Conservation (phyloP, 2,329 filamentous ascomycete species). For the Fusarium sublunatum region DNA sequence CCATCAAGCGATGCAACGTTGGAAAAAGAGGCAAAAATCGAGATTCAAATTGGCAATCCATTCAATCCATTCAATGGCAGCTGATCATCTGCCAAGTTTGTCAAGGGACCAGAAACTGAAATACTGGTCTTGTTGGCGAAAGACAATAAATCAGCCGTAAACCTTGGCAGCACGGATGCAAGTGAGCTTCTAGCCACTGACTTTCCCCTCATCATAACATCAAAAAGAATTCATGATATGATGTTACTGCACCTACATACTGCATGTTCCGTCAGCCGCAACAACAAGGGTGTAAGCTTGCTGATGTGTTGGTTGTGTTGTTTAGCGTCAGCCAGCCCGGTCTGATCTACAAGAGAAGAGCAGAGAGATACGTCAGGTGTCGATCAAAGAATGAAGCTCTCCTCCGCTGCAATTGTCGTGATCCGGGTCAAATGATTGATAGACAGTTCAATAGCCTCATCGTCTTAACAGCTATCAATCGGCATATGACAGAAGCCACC, state of each 20-base stretch:
- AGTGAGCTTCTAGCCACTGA: slow-evolving; percentile 24
- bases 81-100: slow-evolving; percentile 20
- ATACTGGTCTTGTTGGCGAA: slow-evolving; percentile 29
- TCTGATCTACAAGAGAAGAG: neutral
- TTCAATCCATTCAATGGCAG: slow-evolving; percentile 10
- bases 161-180: slow-evolving; percentile 28
- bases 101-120: slow-evolving; percentile 13
- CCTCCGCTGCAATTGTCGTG: slow-evolving; percentile 1
- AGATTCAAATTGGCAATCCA: slow-evolving; percentile 10
- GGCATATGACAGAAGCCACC: neutral
- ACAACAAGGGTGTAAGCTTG: slow-evolving; percentile 1
- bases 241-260: slow-evolving; percentile 1
- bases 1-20: slow-evolving; percentile 2
- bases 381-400: neutral
- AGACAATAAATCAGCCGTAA: slow-evolving; percentile 17
- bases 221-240: neutral
- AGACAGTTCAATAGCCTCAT: slow-evolving; percentile 2
- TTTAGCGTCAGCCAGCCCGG: too few species aligned
- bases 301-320: neutral
- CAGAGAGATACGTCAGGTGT: neutral
- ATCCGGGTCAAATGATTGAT: slow-evolving; percentile 10
- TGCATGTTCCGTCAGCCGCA: slow-evolving; percentile 25
- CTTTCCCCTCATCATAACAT: slow-evolving; percentile 28
- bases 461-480: neutral
- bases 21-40: neutral